Conservation (phyloP, 805 yeast species). For the Lachancea lanzarotensis region DNA sequence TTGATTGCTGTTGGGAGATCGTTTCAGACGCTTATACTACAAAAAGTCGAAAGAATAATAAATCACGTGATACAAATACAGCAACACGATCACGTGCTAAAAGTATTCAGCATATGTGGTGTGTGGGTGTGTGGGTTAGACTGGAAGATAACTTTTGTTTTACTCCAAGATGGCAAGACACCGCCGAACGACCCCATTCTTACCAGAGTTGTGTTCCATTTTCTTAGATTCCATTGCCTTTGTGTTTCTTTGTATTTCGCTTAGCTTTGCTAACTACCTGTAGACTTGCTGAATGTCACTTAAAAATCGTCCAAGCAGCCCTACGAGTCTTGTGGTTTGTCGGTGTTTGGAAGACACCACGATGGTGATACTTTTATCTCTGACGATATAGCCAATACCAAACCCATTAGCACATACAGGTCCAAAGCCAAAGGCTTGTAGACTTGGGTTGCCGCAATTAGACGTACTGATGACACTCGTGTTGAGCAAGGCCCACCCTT, state of each 20-base stretch:
- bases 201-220: no score
- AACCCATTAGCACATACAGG: slow-evolving; percentile 87
- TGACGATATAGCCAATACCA: slow-evolving; percentile 88
- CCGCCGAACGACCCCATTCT: no score
- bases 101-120: no score
- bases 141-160: no score
- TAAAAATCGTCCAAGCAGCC: slow-evolving; percentile 60
- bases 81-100: no score
- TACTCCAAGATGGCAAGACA: no score
- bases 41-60: no score
- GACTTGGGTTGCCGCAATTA: slow-evolving; percentile 88
- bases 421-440: slow-evolving; percentile 83
- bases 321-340: slow-evolving; percentile 70
- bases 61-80: no score
- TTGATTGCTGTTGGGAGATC: slow-evolving; percentile 25
- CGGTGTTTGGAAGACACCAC: slow-evolving; percentile 85
- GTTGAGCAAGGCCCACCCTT: slow-evolving; percentile 82
- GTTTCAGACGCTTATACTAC: no score
- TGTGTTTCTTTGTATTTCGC: no score
- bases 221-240: no score
- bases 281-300: slow-evolving; percentile 38
- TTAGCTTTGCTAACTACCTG: background rate
- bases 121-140: no score
- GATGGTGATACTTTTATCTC: slow-evolving; percentile 67
- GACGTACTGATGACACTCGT: slow-evolving; percentile 76